These are phyloP conservation scores for Aegle marmelos DNA, from an alignment of 345 rosid genomes.

Conservation along the genomic window DNA sequence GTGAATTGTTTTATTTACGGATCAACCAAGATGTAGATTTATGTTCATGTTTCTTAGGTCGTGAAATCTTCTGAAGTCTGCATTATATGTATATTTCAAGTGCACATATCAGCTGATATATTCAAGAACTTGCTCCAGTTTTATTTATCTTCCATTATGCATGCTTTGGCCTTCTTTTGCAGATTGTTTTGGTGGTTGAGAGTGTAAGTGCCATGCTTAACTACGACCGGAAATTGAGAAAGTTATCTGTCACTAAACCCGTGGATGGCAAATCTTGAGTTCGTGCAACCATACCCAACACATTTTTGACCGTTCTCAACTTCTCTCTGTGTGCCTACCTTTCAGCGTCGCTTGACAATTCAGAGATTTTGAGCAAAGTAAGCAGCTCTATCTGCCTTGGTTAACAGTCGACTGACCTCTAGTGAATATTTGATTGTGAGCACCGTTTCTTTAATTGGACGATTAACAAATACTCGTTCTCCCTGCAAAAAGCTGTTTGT, in stretches of 20 bases:
- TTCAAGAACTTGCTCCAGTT: not conserved
- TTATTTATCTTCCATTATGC: not conserved
- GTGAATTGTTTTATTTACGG: not conserved
- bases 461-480: not conserved
- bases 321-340: not conserved
- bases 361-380: not conserved
- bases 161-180: constrained; percentile 21
- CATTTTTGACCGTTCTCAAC: not conserved
- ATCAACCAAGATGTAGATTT: not conserved
- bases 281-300: not conserved
- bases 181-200: constrained; percentile 81
- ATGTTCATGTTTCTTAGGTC: not conserved
- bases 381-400: not conserved
- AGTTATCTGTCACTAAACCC: constrained; percentile 27
- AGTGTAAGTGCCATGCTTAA: constrained; percentile 78
- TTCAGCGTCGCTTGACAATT: not conserved
- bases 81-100: not conserved
- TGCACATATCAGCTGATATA: not conserved
- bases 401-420: not conserved
- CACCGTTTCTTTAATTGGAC: not conserved
- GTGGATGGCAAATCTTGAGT: constrained; percentile 30
- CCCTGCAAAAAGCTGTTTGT: not conserved
- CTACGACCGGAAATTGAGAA: constrained; percentile 63
- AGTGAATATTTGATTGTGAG: not conserved
- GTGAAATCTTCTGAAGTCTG: not conserved